phyloP scores from a whole-genome alignment of 1,139 yeast genomes.

The Saccharomyces hybrid region DNA sequence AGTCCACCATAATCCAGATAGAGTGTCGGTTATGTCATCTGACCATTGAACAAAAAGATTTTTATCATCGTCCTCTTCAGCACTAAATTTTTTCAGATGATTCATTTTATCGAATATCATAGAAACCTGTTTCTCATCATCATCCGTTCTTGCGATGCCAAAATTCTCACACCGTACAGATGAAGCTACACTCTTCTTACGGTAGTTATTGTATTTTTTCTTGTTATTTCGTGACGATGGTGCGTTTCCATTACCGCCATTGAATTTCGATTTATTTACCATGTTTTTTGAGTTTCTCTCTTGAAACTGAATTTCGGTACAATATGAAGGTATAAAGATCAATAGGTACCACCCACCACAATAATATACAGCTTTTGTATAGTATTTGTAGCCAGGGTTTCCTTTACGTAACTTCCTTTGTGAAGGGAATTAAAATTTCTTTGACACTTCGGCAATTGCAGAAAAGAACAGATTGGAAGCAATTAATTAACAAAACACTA shows the following conservation, averaged over 20 bases:
- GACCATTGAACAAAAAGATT: not conserved
- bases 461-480: not conserved
- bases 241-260: not conserved
- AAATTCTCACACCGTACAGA: not conserved
- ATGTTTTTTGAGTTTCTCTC: not conserved
- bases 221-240: not conserved
- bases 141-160: not conserved
- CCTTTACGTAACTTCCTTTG: not conserved
- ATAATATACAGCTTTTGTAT: not conserved
- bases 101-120: not conserved
- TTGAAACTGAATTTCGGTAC: not conserved
- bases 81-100: not conserved
- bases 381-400: not conserved
- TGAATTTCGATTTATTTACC: not conserved
- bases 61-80: not conserved
- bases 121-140: not conserved
- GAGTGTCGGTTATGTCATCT: not conserved
- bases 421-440: not conserved
- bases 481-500: not conserved
- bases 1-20: not conserved
- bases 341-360: not conserved
- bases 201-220: not conserved
- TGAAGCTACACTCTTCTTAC: not conserved
- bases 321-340: not conserved
- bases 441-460: not conserved